phyloP scores from a whole-genome alignment of 148 eudicot species.

The Arctostaphylos glauca region DNA sequence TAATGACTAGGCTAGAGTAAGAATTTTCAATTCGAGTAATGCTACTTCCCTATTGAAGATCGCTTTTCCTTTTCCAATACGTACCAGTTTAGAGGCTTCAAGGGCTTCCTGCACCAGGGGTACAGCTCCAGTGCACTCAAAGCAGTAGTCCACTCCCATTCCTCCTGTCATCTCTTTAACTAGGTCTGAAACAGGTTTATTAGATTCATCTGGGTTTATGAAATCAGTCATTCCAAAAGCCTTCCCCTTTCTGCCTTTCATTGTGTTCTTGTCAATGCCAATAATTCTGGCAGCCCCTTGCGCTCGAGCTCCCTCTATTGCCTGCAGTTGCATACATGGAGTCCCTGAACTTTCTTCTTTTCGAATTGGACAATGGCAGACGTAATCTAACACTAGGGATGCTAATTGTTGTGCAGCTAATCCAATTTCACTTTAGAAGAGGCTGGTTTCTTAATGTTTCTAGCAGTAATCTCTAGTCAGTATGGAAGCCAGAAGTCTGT shows the following conservation, averaged over 20 bases:
- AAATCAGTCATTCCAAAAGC: too few species aligned
- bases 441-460: neutral
- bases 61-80: neutral
- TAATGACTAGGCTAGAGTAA: too few species aligned
- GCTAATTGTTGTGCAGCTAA: neutral
- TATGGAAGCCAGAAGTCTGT: too few species aligned
- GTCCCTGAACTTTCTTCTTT: neutral
- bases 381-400: neutral
- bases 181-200: conserved; percentile 10
- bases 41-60: too few species aligned
- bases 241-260: too few species aligned
- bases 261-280: too few species aligned
- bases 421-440: neutral
- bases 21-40: too few species aligned
- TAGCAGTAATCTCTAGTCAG: neutral
- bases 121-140: conserved; percentile 49
- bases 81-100: conserved; percentile 44
- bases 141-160: conserved; percentile 43
- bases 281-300: too few species aligned
- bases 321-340: too few species aligned
- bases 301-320: too few species aligned
- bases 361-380: neutral
- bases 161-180: too few species aligned
- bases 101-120: conserved; percentile 37
- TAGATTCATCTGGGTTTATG: neutral